Evolutionary conservation across 2,329 filamentous ascomycete genomes (phyloP), one percentile per base, ranked within the genome.

Genomic region (Fusarium sp.): DNA sequence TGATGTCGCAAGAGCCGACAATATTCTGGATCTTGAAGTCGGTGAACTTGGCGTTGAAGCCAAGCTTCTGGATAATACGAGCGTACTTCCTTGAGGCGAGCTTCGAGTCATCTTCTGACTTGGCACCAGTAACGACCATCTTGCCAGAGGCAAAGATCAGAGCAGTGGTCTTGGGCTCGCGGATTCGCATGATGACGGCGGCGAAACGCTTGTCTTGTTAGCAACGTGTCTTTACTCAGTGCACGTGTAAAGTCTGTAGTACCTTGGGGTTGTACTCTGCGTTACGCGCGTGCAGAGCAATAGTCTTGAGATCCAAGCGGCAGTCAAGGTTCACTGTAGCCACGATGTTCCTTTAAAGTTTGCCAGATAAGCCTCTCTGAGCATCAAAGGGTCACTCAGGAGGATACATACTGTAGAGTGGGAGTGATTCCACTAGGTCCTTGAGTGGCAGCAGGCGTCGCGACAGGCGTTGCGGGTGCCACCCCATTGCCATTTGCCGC

Each of bases 11-110:
- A 63, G 94, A 97, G 69, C 96, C 96, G 71, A 99, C 96, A 70
- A 99, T 98, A 82, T 99, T 99, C 85, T 97, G 94, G 76, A 99
- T 99, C 88, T 98, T 99, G 85, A 99, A 99, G 80, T 99, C 96
- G 72, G 94, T 97, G 82, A 99, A 98, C 88, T 97, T 97, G 76
- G 96, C 95, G 74, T 97, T 97, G 87, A 99, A 99, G 67, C 96
- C 96, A 63, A 99, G 92, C 85, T 99, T 99, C 87, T 99, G 96
- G 75, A 99, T 98, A 81, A 99, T 98, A 76, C 96, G 94, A 52
- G 96, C 96, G 78, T 98, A 98, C 83, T 99, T 99, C 82, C 95
- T 90, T 62, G 92, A 96, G 11, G 96, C 96, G 76, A 99, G 90
- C 84, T 97, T 97, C 63, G 93, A 97, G 79, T 98, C 96, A 79